Evolutionary conservation across 2,329 filamentous ascomycete species (phyloP).

Genomic region (Camillea tinctor): DNA sequence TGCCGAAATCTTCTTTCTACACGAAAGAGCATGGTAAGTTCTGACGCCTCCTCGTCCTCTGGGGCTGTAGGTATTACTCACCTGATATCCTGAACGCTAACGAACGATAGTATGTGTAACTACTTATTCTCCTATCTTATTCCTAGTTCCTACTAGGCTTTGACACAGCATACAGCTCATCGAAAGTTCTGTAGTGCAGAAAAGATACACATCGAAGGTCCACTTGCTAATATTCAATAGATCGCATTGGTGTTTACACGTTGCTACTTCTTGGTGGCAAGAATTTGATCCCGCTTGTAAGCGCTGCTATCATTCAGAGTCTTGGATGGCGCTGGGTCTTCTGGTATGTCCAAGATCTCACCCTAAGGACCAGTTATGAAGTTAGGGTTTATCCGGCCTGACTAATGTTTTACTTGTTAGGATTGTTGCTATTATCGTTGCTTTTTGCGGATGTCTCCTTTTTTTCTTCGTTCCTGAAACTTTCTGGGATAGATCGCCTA

Average conservation of each 20-base stretch:
- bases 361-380: neutral
- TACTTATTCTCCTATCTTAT: neutral
- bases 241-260: conserved; percentile 86
- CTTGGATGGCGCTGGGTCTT: conserved; percentile 90
- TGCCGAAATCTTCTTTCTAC: conserved; percentile 93
- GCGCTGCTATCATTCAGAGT: conserved; percentile 76
- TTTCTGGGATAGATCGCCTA: conserved; percentile 86
- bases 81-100: neutral
- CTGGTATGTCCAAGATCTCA: conserved; percentile 52
- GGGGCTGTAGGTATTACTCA: conserved; percentile 33
- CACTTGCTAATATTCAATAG: neutral
- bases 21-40: conserved; percentile 71
- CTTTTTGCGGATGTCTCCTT: conserved; percentile 65
- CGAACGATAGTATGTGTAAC: neutral
- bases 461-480: conserved; percentile 94
- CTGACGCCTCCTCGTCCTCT: neutral
- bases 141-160: neutral
- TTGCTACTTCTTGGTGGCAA: conserved; percentile 85
- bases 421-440: conserved; percentile 81
- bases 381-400: too few relatives aligned
- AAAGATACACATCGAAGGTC: neutral
- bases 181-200: neutral
- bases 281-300: conserved; percentile 84
- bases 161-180: neutral
- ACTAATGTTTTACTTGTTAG: conserved; percentile 36